Conservation (phyloP, 108 stramenopile genomes). For the Nannochloropsis oceanica region DNA sequence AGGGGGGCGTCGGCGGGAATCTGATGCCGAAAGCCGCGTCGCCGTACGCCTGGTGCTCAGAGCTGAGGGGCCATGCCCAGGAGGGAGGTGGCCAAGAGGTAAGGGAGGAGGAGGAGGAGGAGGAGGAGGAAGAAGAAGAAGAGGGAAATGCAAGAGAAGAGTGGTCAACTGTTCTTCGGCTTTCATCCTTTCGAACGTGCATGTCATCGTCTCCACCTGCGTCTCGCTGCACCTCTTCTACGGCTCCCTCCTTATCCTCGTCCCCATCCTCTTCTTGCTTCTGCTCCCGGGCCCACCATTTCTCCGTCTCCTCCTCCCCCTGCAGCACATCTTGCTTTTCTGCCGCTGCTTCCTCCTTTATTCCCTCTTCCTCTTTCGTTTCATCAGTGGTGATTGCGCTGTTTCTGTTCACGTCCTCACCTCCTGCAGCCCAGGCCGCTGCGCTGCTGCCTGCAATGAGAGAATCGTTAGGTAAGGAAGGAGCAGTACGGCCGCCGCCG, state of each 20-base stretch:
- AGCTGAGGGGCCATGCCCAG: not conserved
- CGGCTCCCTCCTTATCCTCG: not conserved
- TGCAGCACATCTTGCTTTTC: too few species aligned
- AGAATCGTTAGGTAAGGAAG: not conserved
- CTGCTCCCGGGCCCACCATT: not conserved
- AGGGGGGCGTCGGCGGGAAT: not conserved
- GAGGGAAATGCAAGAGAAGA: not conserved
- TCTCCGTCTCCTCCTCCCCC: not conserved
- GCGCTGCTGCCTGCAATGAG: not conserved
- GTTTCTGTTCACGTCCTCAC: too few species aligned
- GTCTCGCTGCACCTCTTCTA: not conserved
- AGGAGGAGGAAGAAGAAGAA: not conserved
- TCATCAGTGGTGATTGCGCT: too few species aligned
- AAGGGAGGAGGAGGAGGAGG: not conserved
- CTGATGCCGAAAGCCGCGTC: not conserved
- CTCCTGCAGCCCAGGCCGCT: too few species aligned
- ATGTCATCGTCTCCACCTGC: not conserved
- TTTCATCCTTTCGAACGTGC: not conserved
- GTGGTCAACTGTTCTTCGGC: too few species aligned
- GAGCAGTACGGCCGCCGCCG: not conserved
- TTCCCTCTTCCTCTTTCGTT: too few species aligned
- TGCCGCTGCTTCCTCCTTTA: too few species aligned
- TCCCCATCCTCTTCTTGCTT: not conserved
- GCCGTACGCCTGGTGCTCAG: not conserved
- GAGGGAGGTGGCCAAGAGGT: not conserved